These are phyloP conservation scores for Colletotrichum higginsianum DNA, from an alignment of 2,329 filamentous ascomycete genomes.

Conservation along the genomic window DNA sequence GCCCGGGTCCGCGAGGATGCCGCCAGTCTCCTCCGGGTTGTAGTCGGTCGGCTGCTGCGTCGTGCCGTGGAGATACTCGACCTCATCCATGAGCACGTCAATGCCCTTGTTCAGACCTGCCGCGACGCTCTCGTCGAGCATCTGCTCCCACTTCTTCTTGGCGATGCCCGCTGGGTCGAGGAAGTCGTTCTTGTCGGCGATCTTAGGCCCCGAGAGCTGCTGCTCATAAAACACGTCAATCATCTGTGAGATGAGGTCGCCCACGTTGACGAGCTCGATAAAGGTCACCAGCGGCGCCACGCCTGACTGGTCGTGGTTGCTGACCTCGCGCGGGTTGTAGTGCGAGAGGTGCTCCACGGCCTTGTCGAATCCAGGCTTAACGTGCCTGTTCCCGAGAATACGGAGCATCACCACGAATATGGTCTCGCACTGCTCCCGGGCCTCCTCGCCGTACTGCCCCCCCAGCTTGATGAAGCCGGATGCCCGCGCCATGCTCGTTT, in stretches of 20 bases:
- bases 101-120: conserved; percentile 98
- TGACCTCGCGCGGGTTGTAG: conserved; percentile 91
- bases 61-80: conserved; percentile 94
- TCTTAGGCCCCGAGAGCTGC: conserved; percentile 85
- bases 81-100: conserved; percentile 97
- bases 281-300: conserved; percentile 96
- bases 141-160: conserved; percentile 99
- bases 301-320: conserved; percentile 77
- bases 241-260: conserved; percentile 98
- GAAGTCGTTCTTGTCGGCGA: conserved; percentile 95
- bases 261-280: conserved; percentile 96
- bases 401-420: conserved; percentile 91
- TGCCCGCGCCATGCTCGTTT: conserved; percentile 87
- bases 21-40: conserved; percentile 73
- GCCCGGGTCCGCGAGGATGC: conserved; percentile 70
- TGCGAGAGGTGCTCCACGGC: conserved; percentile 91
- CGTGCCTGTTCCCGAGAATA: conserved; percentile 87
- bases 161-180: conserved; percentile 91
- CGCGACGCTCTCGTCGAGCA: conserved; percentile 96
- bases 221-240: conserved; percentile 98
- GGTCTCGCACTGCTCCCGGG: conserved; percentile 87
- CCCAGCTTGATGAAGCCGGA: conserved; percentile 86
- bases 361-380: conserved; percentile 93
- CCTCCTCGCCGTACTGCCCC: conserved; percentile 84
- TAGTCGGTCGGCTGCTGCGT: conserved; percentile 91